Conservation (phyloP, 2,329 filamentous ascomycete genomes). For the Cladophialophora chaetospira region DNA sequence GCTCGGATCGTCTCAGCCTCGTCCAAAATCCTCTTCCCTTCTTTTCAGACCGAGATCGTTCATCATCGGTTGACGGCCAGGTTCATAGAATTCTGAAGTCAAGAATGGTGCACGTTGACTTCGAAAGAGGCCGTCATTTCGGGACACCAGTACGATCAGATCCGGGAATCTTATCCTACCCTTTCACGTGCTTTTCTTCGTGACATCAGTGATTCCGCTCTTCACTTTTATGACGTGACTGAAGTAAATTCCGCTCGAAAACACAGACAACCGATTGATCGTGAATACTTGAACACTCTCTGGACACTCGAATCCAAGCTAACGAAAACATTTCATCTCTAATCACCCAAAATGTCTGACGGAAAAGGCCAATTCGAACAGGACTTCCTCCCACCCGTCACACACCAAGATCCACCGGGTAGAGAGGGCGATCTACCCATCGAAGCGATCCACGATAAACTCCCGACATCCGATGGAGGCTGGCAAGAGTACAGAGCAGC, state of each 20-base stretch:
- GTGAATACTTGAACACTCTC: too few relatives aligned
- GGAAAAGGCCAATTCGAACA: constrained; percentile 15
- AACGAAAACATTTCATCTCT: background rate
- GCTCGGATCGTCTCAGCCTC: background rate
- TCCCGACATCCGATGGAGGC: constrained; percentile 69
- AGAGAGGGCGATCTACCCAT: constrained; percentile 58
- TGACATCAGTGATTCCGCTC: background rate
- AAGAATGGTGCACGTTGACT: too few relatives aligned
- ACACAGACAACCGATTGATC: too few relatives aligned
- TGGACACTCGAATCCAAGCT: background rate
- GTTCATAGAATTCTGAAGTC: too few relatives aligned
- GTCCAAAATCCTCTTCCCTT: background rate
- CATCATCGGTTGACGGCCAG: too few relatives aligned
- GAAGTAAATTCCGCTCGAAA: too few relatives aligned
- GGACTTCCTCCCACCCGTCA: constrained; percentile 48
- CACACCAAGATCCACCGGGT: constrained; percentile 57
- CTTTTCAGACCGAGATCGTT: too few relatives aligned
- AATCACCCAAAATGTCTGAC: background rate
- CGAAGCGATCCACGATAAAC: constrained; percentile 62
- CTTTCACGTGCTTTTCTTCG: background rate
- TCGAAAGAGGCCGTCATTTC: too few relatives aligned
- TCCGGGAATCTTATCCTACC: background rate
- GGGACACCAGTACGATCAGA: background rate
- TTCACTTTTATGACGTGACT: background rate
- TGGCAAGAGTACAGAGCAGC: constrained; percentile 73